phyloP scores from a whole-genome alignment of 331 rosid species.

The Phaseolus coccineus region DNA sequence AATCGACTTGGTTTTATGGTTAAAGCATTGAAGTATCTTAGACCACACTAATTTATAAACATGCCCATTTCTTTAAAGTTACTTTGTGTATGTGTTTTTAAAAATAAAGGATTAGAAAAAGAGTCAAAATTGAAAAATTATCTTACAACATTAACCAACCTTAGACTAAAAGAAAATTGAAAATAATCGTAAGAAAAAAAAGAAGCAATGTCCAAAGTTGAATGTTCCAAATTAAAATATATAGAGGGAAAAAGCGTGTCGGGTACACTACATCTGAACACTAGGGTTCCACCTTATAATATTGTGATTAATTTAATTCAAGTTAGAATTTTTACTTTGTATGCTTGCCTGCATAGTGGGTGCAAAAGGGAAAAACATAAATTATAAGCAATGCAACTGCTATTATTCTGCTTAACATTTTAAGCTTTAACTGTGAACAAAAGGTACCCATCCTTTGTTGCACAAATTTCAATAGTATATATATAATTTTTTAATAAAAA shows the following conservation, averaged over 20 bases:
- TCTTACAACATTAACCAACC: not conserved
- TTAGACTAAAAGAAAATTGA: not conserved
- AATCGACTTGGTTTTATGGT: slow-evolving; percentile 44
- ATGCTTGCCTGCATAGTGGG: slow-evolving; percentile 47
- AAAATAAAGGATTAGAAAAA: not conserved
- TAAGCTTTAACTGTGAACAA: slow-evolving; percentile 34
- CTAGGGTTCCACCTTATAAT: slow-evolving; percentile 35
- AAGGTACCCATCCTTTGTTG: slow-evolving; percentile 30
- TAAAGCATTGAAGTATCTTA: slow-evolving; percentile 45
- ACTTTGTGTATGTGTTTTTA: not conserved
- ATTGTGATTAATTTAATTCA: not conserved
- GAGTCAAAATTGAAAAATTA: not conserved
- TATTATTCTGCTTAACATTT: not conserved
- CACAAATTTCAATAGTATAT: slow-evolving; percentile 13
- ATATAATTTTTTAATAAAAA: not conserved
- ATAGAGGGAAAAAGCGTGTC: not conserved
- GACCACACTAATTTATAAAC: slow-evolving; percentile 8
- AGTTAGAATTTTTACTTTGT: slow-evolving; percentile 7
- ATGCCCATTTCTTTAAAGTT: slow-evolving; percentile 5
- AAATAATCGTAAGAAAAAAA: not conserved
- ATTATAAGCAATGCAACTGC: slow-evolving; percentile 21
- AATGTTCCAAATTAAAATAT: slow-evolving; percentile 23
- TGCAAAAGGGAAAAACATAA: slow-evolving; percentile 10
- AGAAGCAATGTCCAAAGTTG: not conserved
- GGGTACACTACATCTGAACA: slow-evolving; percentile 14